Evolutionary conservation across 768 basidiomycete genomes (phyloP).

Genomic region (Tricholoma flavovirens): DNA sequence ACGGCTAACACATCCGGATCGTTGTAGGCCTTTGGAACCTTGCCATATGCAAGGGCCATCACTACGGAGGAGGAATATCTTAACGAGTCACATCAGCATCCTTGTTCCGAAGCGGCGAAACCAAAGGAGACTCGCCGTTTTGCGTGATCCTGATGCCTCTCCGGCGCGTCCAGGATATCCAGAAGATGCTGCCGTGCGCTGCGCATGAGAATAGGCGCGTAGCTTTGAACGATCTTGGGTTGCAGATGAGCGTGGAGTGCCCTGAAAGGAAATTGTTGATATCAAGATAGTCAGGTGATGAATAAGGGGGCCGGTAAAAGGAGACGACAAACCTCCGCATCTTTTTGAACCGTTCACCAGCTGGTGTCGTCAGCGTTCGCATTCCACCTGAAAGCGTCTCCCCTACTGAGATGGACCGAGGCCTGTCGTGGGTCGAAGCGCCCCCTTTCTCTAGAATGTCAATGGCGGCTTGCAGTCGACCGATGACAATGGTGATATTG

Average conservation of each 20-base stretch:
- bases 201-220: conserved; percentile 39
- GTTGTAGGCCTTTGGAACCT: conserved; percentile 32
- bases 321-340: conserved; percentile 42
- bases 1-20: conserved; percentile 45
- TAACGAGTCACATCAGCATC: not conserved
- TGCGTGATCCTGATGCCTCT: conserved; percentile 48
- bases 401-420: conserved; percentile 50
- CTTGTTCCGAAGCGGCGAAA: not conserved
- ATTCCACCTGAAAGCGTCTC: conserved; percentile 56
- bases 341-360: conserved; percentile 55
- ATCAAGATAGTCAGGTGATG: not conserved
- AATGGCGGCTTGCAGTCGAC: conserved; percentile 49
- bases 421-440: conserved; percentile 49
- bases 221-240: conserved; percentile 43
- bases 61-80: conserved; percentile 48
- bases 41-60: conserved; percentile 46
- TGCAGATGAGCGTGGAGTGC: conserved; percentile 57
- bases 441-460: conserved; percentile 68
- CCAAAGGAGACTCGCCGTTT: conserved; percentile 28
- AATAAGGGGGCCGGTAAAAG: not conserved
- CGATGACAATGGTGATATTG: conserved; percentile 39
- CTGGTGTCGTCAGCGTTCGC: conserved; percentile 48
- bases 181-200: conserved; percentile 29
- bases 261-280: not conserved
- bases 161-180: conserved; percentile 37